phyloP scores from a whole-genome alignment of 2,329 filamentous ascomycete genomes.

The Talaromyces verruculosus region DNA sequence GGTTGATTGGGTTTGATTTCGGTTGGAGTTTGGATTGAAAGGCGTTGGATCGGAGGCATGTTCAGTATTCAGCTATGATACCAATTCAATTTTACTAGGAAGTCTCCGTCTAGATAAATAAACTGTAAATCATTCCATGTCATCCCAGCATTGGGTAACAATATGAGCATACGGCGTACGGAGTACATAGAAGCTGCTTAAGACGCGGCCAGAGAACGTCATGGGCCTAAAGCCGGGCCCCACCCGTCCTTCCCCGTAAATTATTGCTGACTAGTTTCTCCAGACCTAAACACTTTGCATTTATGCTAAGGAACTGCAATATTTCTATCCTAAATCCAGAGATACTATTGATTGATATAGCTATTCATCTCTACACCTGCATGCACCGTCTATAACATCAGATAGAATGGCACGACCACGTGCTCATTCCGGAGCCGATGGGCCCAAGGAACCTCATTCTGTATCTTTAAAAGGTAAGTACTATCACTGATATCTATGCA shows the following conservation, averaged over 20 bases:
- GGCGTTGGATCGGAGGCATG: background rate
- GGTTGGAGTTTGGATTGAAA: background rate
- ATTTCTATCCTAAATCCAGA: too few relatives aligned
- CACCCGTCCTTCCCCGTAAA: constrained; percentile 1
- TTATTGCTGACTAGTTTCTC: background rate
- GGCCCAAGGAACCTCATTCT: constrained; percentile 70
- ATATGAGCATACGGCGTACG: background rate
- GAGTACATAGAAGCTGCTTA: background rate
- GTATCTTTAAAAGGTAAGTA: constrained; percentile 68
- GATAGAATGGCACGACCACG: constrained; percentile 44
- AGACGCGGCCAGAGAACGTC: background rate
- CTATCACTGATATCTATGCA: constrained; percentile 12
- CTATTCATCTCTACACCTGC: background rate
- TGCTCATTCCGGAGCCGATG: constrained; percentile 45
- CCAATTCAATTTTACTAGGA: background rate
- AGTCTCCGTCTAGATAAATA: background rate
- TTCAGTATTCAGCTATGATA: background rate
- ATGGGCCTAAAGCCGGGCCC: background rate
- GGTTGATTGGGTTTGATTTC: background rate
- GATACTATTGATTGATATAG: background rate
- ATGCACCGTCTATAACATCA: background rate
- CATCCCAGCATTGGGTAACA: background rate
- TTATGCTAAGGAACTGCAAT: background rate
- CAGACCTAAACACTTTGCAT: background rate
- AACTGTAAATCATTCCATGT: background rate